Evolutionary conservation across 129 eudicot genomes (phyloP), one percentile per base, ranked within the genome.

Genomic region (Lonicera japonica): DNA sequence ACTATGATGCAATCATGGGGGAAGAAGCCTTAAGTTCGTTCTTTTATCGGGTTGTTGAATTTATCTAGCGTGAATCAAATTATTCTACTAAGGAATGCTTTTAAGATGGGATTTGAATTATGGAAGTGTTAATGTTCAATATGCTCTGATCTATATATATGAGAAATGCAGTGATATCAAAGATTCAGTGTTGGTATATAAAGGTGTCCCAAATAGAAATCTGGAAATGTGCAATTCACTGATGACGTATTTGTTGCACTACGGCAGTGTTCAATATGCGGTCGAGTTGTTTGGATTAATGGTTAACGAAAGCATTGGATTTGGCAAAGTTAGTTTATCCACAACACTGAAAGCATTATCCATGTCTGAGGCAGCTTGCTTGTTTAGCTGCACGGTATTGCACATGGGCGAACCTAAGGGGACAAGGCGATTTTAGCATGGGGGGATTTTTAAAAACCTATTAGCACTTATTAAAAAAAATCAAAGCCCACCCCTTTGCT

Each of bases 131-230:
- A 74, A 83, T 69, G 76, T 86, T 65, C 82, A 77, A 20, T 89
- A 95, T 39, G 86, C 95, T 68, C 57, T 89, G 34, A 82, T 89
- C 12, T 80, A 89, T 72, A 89, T 83, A 86, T 89, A 89, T 34
- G 97, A 91, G 56, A 89, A 89, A 76, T 85, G 88, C 66, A 77
- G 75, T 60, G 70, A 80, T 22, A 78, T 89, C 25, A 78, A 67
- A 39, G 69, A 64, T 75, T 75, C 91, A 16, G 71, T 76, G 53
- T 25, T 57, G 9, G 46, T 86, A 48, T 86, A 70, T 34, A 73
- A 80, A 58, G 54, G 62, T 5, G 56, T 73, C 17, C 82, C 75
- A 17, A 38, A 52, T 11, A 82, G 65, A 64, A 77, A 68, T 46
- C 62, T 75, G 55, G 91, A 78, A 65, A 72, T 78, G 63, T 89